A percentile compares a stretch with the other conserved stretches of the same genome.
phyloP scores from a whole-genome alignment of 2,329 filamentous ascomycete genomes.

The Sordariomycetes sp. region DNA sequence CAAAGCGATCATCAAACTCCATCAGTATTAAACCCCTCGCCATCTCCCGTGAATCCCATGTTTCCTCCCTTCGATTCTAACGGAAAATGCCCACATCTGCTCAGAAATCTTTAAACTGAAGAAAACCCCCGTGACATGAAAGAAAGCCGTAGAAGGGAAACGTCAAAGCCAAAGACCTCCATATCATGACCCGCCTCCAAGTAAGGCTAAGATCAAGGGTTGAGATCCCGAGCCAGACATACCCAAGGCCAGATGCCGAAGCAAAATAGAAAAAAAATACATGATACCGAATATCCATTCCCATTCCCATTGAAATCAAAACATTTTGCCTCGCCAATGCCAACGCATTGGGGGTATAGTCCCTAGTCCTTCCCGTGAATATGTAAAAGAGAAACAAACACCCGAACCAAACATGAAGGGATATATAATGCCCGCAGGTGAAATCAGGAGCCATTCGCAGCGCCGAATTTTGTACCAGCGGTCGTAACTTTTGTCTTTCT shows the following conservation, averaged over 20 bases:
- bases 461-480: not conserved
- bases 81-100: not conserved
- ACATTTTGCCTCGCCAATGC: not conserved
- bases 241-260: not conserved
- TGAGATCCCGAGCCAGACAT: not conserved
- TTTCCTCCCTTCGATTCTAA: not conserved
- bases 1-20: conserved; percentile 2
- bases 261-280: not conserved
- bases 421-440: not conserved
- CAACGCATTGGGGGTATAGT: not conserved
- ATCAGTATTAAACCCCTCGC: not conserved
- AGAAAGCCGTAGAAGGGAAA: not conserved
- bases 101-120: not conserved
- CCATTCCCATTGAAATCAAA: not conserved
- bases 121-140: not conserved
- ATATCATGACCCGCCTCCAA: not conserved
- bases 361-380: not conserved
- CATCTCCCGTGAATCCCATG: not conserved
- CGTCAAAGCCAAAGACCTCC: not conserved
- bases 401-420: conserved; percentile 1
- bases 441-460: not conserved
- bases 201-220: not conserved
- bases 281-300: not conserved
- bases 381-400: conserved; percentile 3
- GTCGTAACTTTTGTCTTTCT: not conserved